These are phyloP conservation scores for Earliella scabrosa DNA, from an alignment of 1,284 basidiomycete genomes.

Conservation along the genomic window DNA sequence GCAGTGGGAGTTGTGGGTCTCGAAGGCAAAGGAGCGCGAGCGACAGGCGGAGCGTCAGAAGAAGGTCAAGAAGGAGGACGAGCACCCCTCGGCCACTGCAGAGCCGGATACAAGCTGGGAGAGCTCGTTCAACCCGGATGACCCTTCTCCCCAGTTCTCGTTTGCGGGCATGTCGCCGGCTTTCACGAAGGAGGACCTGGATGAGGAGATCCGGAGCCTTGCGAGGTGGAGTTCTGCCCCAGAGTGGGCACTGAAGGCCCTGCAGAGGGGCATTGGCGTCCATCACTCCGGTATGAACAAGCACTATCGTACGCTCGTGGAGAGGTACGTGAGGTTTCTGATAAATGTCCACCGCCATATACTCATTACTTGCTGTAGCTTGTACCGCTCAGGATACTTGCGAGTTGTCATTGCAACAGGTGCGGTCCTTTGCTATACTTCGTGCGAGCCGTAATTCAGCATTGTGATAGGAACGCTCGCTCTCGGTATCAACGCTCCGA, in stretches of 20 bases:
- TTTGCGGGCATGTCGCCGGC: slow-evolving; percentile 50
- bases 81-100: slow-evolving; percentile 27
- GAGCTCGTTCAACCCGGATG: slow-evolving; percentile 57
- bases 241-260: slow-evolving; percentile 49
- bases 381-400: slow-evolving; percentile 64
- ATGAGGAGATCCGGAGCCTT: slow-evolving; percentile 51
- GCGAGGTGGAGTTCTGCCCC: slow-evolving; percentile 40
- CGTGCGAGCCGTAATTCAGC: neutral
- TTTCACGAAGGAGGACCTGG: slow-evolving; percentile 51
- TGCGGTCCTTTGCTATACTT: slow-evolving; percentile 21
- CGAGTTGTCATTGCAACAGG: slow-evolving; percentile 70
- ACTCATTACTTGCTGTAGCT: slow-evolving; percentile 36
- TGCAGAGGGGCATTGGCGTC: slow-evolving; percentile 65
- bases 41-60: slow-evolving; percentile 41
- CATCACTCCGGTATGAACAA: slow-evolving; percentile 76
- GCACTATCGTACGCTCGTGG: slow-evolving; percentile 59
- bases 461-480: slow-evolving; percentile 58
- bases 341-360: neutral
- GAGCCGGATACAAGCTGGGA: slow-evolving; percentile 47
- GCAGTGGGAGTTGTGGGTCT: slow-evolving; percentile 56
- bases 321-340: slow-evolving; percentile 47
- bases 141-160: slow-evolving; percentile 62
- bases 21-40: slow-evolving; percentile 48
- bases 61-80: slow-evolving; percentile 44
- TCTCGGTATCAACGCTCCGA: slow-evolving; percentile 74